A percentile compares a stretch with the other conserved stretches of the same genome.
These are phyloP conservation scores for Xylariaceae sp. DNA, from an alignment of 2,329 filamentous ascomycete genomes.

Conservation along the genomic window DNA sequence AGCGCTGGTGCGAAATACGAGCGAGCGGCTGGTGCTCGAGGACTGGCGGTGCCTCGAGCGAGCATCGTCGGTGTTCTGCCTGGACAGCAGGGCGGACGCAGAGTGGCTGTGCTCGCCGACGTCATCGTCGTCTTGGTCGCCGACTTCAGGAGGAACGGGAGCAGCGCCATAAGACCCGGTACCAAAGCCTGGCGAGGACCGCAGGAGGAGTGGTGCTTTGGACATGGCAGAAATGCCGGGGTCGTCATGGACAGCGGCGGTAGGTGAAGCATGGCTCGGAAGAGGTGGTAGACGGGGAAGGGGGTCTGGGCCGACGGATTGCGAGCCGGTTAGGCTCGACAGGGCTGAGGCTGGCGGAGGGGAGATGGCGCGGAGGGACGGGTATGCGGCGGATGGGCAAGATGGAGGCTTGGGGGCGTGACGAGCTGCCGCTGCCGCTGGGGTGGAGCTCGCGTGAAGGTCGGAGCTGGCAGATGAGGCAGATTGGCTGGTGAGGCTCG, in stretches of 20 bases:
- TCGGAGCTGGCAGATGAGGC: constrained; percentile 7
- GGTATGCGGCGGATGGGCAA: background rate
- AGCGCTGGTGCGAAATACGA: constrained; percentile 23
- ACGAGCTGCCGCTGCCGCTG: constrained; percentile 16
- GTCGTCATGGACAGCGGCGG: constrained; percentile 15
- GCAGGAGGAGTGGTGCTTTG: constrained; percentile 54
- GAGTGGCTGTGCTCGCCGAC: constrained; percentile 28
- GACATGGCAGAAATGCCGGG: constrained; percentile 34
- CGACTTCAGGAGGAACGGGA: constrained; percentile 42
- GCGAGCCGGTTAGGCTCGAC: constrained; percentile 10
- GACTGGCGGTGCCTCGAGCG: constrained; percentile 25
- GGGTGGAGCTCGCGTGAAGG: constrained; percentile 13
- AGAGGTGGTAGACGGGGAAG: constrained; percentile 10
- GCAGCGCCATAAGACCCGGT: constrained; percentile 61
- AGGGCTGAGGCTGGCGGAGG: background rate
- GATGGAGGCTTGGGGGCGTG: constrained; percentile 7
- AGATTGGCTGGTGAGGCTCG: constrained; percentile 9
- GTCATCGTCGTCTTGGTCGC: constrained; percentile 33
- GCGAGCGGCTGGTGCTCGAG: constrained; percentile 22
- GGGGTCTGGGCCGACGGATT: constrained; percentile 20
- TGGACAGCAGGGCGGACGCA: constrained; percentile 18
- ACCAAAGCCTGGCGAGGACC: constrained; percentile 58
- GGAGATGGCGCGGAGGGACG: background rate
- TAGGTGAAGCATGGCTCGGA: constrained; percentile 26
- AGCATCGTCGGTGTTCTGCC: constrained; percentile 25